Evolutionary conservation across 139 green algal species (phyloP).

Genomic region (Edaphochlamys debaryana): DNA sequence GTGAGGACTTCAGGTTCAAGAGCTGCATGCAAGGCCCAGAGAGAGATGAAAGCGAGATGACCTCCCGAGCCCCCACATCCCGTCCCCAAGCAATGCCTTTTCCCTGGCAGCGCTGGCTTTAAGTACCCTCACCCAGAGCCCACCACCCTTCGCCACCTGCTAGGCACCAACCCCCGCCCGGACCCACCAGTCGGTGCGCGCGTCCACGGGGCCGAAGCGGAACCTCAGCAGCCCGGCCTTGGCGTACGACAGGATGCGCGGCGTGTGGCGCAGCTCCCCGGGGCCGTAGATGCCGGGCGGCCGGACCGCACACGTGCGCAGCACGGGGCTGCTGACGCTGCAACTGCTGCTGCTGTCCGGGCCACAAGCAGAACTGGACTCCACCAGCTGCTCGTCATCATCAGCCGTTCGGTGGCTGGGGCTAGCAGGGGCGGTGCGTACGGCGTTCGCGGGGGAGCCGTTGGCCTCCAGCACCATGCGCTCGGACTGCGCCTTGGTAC

Average conservation of each 20-base stretch:
- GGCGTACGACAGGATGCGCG: not conserved
- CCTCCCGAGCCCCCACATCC: too few species aligned
- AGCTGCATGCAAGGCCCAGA: too few species aligned
- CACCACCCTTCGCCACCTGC: too few species aligned
- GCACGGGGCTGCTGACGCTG: not conserved
- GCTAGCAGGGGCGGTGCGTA: too few species aligned
- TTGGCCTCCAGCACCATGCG: conserved; percentile 52
- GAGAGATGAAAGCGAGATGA: not conserved
- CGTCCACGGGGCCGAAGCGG: not conserved
- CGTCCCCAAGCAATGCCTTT: too few species aligned
- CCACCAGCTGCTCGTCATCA: too few species aligned
- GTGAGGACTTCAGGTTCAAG: too few species aligned
- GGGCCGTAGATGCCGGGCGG: conserved; percentile 59
- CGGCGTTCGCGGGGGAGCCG: not conserved
- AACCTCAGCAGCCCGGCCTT: not conserved
- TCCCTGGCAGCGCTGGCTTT: too few species aligned
- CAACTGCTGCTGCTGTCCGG: not conserved
- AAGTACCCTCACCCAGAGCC: too few species aligned
- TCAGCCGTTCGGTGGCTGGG: too few species aligned
- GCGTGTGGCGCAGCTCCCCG: conserved; percentile 55
- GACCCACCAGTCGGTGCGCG: not conserved
- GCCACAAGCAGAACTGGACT: too few species aligned
- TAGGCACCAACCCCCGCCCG: too few species aligned
- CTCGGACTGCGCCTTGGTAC: conserved; percentile 53
- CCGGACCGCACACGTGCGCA: conserved; percentile 57